These are phyloP conservation scores for Lodderomyces beijingensis DNA, from an alignment of 1,139 yeast species.

Conservation along the genomic window DNA sequence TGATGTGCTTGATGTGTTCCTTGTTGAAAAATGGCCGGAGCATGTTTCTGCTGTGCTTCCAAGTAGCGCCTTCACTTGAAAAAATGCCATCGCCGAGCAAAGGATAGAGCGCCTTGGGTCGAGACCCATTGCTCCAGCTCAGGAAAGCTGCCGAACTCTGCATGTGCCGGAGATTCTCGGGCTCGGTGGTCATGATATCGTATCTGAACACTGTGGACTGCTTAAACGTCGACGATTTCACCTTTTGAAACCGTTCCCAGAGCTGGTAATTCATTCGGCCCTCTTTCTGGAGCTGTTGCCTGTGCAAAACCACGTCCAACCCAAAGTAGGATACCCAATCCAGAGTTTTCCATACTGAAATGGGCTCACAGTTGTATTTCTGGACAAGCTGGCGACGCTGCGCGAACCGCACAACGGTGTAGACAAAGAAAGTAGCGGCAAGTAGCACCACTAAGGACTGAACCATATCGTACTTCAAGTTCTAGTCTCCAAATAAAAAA, in stretches of 20 bases:
- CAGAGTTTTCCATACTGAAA: constrained; percentile 1
- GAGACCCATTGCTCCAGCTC: constrained; percentile 42
- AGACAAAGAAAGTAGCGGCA: constrained; percentile 1
- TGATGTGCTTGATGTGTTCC: constrained; percentile 47
- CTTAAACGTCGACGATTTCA: constrained; percentile 5
- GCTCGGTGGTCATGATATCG: constrained; percentile 16
- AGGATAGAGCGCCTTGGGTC: constrained; percentile 35
- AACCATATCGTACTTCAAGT: too few species aligned
- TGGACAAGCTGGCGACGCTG: constrained; percentile 1
- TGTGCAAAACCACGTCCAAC: background rate
- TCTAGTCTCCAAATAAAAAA: too few species aligned
- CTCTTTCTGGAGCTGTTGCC: background rate
- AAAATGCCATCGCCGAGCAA: constrained; percentile 52
- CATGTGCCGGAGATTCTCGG: constrained; percentile 28
- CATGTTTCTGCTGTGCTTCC: constrained; percentile 52
- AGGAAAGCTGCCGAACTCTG: constrained; percentile 32
- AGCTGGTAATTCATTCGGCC: constrained; percentile 3
- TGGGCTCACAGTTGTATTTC: constrained; percentile 5
- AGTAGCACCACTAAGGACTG: constrained; percentile 1
- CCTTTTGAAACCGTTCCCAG: background rate
- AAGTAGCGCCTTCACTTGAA: constrained; percentile 47
- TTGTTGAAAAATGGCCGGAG: constrained; percentile 51
- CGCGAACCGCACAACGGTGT: background rate
- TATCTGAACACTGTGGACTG: background rate
- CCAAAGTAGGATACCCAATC: constrained; percentile 3